Evolutionary conservation across 441 rosid genomes (phyloP).

Genomic region (Isatis lusitanica): DNA sequence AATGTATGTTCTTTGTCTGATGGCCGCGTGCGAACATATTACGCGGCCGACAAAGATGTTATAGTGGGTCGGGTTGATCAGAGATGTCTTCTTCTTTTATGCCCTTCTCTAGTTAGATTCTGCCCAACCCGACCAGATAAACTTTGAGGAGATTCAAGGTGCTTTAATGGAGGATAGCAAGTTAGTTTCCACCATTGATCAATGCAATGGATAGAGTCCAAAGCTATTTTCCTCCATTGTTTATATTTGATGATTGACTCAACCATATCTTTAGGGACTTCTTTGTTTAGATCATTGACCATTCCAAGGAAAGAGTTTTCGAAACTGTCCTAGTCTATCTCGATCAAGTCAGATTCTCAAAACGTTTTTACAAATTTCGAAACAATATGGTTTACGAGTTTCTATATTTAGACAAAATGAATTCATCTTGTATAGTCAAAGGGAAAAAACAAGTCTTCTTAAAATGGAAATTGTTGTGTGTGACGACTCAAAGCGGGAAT

Average conservation of each 20-base stretch:
- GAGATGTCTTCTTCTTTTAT: slow-evolving; percentile 1
- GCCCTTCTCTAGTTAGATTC: slow-evolving; percentile 12
- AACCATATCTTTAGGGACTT: slow-evolving; percentile 12
- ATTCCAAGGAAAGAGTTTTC: neutral
- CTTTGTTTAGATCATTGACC: slow-evolving; percentile 21
- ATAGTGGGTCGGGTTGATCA: slow-evolving; percentile 30
- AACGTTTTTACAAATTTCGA: neutral
- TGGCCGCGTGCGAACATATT: slow-evolving; percentile 27
- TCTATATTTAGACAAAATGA: slow-evolving; percentile 13
- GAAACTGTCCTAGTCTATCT: neutral
- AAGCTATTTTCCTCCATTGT: slow-evolving; percentile 28
- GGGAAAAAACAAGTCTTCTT: neutral
- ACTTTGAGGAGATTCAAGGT: slow-evolving; percentile 15
- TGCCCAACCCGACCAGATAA: slow-evolving; percentile 32
- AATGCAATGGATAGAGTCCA: slow-evolving; percentile 1
- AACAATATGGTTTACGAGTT: neutral
- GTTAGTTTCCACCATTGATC: slow-evolving; percentile 23
- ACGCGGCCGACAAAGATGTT: slow-evolving; percentile 34
- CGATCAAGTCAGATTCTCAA: neutral
- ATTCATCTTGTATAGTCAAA: neutral
- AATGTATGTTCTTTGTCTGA: slow-evolving; percentile 25
- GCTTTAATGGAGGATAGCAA: slow-evolving; percentile 24
- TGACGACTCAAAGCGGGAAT: neutral
- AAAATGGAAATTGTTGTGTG: neutral
- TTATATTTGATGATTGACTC: slow-evolving; percentile 12